These are phyloP conservation scores for Fusarium nematophilum DNA, from an alignment of 2,329 filamentous ascomycete genomes.

Conservation along the genomic window DNA sequence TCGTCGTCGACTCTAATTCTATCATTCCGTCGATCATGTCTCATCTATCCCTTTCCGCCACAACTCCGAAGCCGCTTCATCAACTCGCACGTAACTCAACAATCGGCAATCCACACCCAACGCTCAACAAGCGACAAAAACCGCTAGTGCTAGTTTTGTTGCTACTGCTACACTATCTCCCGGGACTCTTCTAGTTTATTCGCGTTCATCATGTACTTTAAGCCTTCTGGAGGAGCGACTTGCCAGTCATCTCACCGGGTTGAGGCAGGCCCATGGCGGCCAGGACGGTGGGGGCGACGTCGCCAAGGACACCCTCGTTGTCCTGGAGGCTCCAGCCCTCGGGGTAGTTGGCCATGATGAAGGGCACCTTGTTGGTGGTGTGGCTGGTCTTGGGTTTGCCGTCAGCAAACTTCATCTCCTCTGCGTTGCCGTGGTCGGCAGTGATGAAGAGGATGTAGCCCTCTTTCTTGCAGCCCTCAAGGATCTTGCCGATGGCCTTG, in stretches of 20 bases:
- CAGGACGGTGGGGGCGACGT: conserved; percentile 95
- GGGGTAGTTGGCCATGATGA: conserved; percentile 97
- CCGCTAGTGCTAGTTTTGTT: not conserved
- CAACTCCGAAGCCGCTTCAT: conserved; percentile 40
- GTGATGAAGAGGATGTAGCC: conserved; percentile 96
- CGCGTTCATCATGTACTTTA: conserved; percentile 47
- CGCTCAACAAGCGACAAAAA: conserved; percentile 29
- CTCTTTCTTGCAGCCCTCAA: conserved; percentile 92
- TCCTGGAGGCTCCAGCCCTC: conserved; percentile 88
- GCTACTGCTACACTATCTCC: conserved; percentile 24
- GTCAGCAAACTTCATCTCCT: conserved; percentile 98
- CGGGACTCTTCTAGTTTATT: conserved; percentile 7
- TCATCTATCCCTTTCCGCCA: conserved; percentile 23
- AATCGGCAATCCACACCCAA: conserved; percentile 31
- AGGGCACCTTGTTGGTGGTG: conserved; percentile 97
- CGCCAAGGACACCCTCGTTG: conserved; percentile 89
- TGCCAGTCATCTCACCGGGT: conserved; percentile 92
- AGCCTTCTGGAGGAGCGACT: conserved; percentile 82
- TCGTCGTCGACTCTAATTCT: conserved; percentile 29
- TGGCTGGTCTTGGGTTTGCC: conserved; percentile 98
- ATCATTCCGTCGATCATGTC: conserved; percentile 27
- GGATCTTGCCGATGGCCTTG: conserved; percentile 91
- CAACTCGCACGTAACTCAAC: conserved; percentile 24
- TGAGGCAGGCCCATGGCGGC: conserved; percentile 90
- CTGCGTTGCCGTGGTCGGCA: conserved; percentile 95